Base-by-base conservation (phyloP, 2,329 filamentous ascomycete species). In the Magnaporthiopsis rhizophila region DNA sequence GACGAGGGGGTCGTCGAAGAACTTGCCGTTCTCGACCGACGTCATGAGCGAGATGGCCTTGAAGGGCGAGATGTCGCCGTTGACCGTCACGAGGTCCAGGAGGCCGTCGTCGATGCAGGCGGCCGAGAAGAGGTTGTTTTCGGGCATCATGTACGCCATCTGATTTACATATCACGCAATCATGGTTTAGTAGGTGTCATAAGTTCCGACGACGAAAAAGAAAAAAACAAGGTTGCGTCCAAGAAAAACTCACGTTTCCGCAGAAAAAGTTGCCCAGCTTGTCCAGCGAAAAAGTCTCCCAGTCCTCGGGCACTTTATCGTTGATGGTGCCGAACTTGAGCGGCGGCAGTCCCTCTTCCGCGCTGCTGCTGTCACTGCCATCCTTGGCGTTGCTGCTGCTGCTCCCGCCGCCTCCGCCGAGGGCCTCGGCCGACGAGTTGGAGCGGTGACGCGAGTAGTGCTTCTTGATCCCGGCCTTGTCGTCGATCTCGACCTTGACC, bases 181-280 rank as follows among this genome's bases (percentile, higher is more conserved):
- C 6, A 61, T 61, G n/a, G 60, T 62, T 53, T 38, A 9, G 36
- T 61, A 4, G 8, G 50, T 62, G 24, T 6, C 28, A 5, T 15
- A 5, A 61, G 59, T 9, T 58, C 28, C 3, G 13, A 3, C 8
- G 5, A 24, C 50, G 13, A 63, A 58, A 45, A 34, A 18, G 21
- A 28, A 18, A 53, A 36, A 7, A 38, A 53, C 24, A 24, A 38
- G 28, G 15, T 3, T 34, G 34, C 24, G 13, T 34, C 21, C 26
- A 59, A 21, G 28, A 34, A 1, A 50, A 26, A 79, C 85, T 78
- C 72, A 88, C 87, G 74, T 97, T 99, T 67, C 95, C 95, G 38
- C 89, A 90, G 76, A 96, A 98, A 74, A 99, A 96, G 71, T 91
- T 97, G 60, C 92, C 92, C 64, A 99, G 80, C 36, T 89, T 91